Evolutionary conservation across 176 grass and related monocot species (phyloP), one percentile per base, ranked within the genome.

Genomic region (Cenchrus americanus): DNA sequence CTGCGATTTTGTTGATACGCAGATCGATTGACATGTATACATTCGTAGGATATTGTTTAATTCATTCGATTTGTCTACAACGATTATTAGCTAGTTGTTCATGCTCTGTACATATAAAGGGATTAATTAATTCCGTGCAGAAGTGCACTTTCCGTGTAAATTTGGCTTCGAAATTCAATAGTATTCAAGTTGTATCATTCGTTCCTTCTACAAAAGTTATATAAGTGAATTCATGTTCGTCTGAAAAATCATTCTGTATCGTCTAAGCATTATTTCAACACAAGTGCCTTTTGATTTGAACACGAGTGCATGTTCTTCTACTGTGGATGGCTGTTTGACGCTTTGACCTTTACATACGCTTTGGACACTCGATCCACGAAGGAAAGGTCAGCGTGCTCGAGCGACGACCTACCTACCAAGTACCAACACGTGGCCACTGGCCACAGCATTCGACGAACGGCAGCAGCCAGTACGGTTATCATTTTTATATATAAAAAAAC

Each of bases 41-140:
- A 18, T 75, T 8, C 6, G 15, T 40, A 54, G 50, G 52, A 54
- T 17, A 54, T 54, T 54, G 15, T 54, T 54, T 1, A 19, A 54
- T 54, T 54, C 4, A 54, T 54, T 54, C 15, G 15, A 54, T 54
- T 54, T 54, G 14, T 54, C 34, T 18, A 40, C 32, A 40, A 15
- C 63, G 18, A 30, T 15, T 58, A 30, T 15, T 58, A 76, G 52
- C 5, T 77, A 61, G 19, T 44, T 60, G 12, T 77, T 77, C 14
- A 62, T 12, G 10, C 14, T 77, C 8, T 46, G 75, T 44, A n/a
- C n/a, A n/a, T n/a, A 77, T 62, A 11, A 8, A 7, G 73, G 11
- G 32, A 76, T 14, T 57, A 42, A 23, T 76, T 76, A 42, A 23
- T 76, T 76, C 74, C 32, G 40, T 47, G 57, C 55, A 77, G 46